A percentile compares a stretch with the other conserved stretches of the same genome.
Evolutionary conservation across 176 grass and related monocot genomes (phyloP).

Genomic region (Lolium rigidum): DNA sequence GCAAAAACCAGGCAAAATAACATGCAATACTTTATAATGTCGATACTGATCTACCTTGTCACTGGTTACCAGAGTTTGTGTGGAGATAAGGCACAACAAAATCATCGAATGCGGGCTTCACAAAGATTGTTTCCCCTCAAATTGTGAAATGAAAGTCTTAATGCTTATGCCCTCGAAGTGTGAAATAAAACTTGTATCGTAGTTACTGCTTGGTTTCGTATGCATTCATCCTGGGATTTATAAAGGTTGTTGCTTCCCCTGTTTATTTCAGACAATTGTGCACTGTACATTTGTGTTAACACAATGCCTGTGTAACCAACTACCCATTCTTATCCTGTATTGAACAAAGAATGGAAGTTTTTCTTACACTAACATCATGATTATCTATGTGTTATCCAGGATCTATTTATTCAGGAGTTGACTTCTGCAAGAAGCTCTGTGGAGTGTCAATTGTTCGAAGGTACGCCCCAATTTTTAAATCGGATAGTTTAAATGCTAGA

Average conservation of each 20-base stretch:
- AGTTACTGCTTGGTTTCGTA: neutral
- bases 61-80: neutral
- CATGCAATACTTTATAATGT: conserved; percentile 2
- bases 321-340: conserved; percentile 3
- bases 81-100: neutral
- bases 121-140: too few relatives aligned
- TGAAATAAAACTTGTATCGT: neutral
- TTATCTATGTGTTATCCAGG: conserved; percentile 48
- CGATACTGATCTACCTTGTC: neutral
- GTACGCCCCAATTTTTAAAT: conserved; percentile 38
- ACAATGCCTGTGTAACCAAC: neutral
- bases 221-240: neutral
- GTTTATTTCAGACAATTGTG: conserved; percentile 18
- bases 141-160: too few relatives aligned
- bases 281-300: conserved; percentile 4
- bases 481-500: neutral
- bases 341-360: neutral
- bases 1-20: neutral
- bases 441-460: conserved; percentile 91
- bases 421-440: conserved; percentile 92
- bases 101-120: too few relatives aligned
- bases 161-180: neutral
- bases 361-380: conserved; percentile 17
- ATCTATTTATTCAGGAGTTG: conserved; percentile 79
- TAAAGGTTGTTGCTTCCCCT: conserved; percentile 13